Evolutionary conservation across 352 stramenopile species (phyloP), one percentile per base, ranked within the genome.

Genomic region (Nothophytophthora sp.): DNA sequence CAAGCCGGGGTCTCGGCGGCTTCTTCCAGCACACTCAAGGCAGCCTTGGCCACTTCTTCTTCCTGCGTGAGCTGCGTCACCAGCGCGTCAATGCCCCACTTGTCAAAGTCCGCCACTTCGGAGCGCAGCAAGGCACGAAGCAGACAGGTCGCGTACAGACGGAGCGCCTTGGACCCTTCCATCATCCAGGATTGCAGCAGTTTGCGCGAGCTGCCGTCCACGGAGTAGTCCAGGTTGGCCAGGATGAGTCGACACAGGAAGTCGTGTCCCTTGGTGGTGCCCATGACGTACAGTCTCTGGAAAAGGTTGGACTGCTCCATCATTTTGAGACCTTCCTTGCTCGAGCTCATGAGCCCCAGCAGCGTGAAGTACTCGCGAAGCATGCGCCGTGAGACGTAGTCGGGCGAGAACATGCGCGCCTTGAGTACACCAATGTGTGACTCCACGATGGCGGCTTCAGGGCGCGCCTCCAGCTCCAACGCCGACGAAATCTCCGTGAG

Each of bases 231-330:
- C 45, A 96, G 50, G 50, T 96, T 96, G 8, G 83, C 84, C 22
- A 96, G 70, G 50, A 96, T 96, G 15, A 96, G 58, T 2, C 86
- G 80, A 43, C 86, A 94, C n/a, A 96, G 43, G 39, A 96, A 96
- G 46, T 96, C 84, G 55, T 96, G 86, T 24, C 86, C 86, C 59
- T 92, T 92, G 9, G 77, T 88, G 7, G 78, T 93, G 12, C 86
- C 86, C 81, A 96, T 92, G 15, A 93, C 83, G 30, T 92, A 89
- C 13, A 96, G 56, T 2, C 84, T 67, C 50, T 90, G 76, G 53
- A 96, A 96, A 15, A 96, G 50, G n/a, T 92, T 92, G 4, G 82
- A 93, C 55, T 94, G 82, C 53, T 94, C 80, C 86, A 96, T 94
- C 84, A 96, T 94, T 50, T 94, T 94, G 22, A 96, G 56, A 0